Evolutionary conservation across 2,329 filamentous ascomycete genomes (phyloP).

Genomic region (Neoscytalidium dimidiatum): DNA sequence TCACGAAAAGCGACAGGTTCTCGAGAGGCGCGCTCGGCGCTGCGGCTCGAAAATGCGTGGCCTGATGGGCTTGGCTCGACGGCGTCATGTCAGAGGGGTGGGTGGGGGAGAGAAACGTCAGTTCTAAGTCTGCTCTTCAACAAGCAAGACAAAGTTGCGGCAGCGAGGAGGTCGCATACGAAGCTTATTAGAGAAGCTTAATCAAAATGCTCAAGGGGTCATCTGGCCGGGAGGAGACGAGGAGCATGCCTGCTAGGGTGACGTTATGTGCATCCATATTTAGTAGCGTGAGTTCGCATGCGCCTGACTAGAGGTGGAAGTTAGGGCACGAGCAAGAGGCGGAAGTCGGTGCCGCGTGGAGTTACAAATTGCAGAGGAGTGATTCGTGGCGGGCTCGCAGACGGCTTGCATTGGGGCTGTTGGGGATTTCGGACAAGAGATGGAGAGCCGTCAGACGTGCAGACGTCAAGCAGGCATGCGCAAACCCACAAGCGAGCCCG

Average conservation of each 20-base stretch:
- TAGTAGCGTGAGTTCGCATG: no score
- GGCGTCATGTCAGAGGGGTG: not conserved
- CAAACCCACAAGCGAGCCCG: not conserved
- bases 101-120: not conserved
- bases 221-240: not conserved
- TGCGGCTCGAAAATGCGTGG: not conserved
- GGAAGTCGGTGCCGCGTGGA: not conserved
- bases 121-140: not conserved
- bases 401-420: not conserved
- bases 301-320: no score
- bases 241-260: not conserved
- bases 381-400: not conserved
- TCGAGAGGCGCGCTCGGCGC: not conserved
- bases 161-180: not conserved
- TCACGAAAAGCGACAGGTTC: no score
- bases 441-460: constrained; percentile 17
- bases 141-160: not conserved
- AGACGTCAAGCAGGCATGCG: no score
- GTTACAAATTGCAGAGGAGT: not conserved
- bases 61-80: not conserved
- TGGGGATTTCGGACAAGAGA: constrained; percentile 5
- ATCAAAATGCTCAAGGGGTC: no score
- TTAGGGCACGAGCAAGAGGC: not conserved
- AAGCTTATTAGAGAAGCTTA: constrained; percentile 17
- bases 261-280: not conserved